Evolutionary conservation across 306 rosid species (phyloP), one percentile per base, ranked within the genome.

Genomic region (Pyrus bretschneideri): DNA sequence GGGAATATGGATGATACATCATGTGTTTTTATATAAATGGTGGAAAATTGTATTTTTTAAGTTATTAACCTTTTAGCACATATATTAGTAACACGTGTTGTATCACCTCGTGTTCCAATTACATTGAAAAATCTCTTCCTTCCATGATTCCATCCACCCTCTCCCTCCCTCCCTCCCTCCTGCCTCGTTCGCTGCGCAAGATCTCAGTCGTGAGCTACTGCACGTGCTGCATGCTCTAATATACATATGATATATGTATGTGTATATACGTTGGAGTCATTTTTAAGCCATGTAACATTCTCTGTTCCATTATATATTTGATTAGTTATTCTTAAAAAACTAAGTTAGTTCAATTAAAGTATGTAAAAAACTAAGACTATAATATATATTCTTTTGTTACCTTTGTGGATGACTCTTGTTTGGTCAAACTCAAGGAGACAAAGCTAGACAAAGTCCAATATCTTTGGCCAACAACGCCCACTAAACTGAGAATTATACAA

Each of bases 181-280:
- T 63, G 68, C 68, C 68, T 63, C 44, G 80, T 80, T 65, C 61
- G 72, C 29, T 27, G 91, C 81, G 87, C 79, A 83, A 79, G 76
- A 89, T 88, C 88, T 81, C 85, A 84, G 82, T 49, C 55, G 55
- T 88, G 62, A 79, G 59, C 76, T 68, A 80, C 73, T 74, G 22
- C 91, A 83, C 89, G 87, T 80, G 91, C 84, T 79, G 89, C 83
- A 84, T 88, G 85, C 57, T 19, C 3, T 63, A 63, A 61, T 27
- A 12, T 63, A 30, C 55, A 15, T 49, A 49, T 49, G 54, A 14
- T 13, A 14, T 49, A 1, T 33, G 9, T 38, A 38, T 40, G 9
- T 40, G 2, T 60, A 11, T 25, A 4, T 69, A 49, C 72, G 31
- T 31, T 85, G 81, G 93, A 86, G 93, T 91, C 60, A 67, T 84